Evolutionary conservation across 1,284 basidiomycete species (phyloP).

Genomic region (Phlebopus sp.): DNA sequence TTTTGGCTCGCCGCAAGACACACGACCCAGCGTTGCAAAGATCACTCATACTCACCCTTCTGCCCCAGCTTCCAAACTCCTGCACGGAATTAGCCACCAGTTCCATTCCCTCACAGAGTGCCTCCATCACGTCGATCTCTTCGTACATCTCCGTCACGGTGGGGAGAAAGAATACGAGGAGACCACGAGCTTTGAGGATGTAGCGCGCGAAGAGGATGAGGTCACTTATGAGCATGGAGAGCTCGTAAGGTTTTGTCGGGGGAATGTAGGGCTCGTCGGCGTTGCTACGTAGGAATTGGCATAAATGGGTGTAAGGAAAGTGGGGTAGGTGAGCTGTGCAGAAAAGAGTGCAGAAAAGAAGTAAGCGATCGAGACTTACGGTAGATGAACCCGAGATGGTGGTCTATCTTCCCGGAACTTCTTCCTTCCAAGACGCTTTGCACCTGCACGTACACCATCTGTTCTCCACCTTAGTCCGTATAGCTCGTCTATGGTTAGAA

Average conservation of each 20-base stretch:
- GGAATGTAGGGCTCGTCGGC: slow-evolving; percentile 71
- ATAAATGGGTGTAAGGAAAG: neutral
- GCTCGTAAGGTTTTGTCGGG: slow-evolving; percentile 89
- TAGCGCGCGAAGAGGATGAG: slow-evolving; percentile 83
- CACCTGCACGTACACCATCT: slow-evolving; percentile 96
- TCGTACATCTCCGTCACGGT: slow-evolving; percentile 90
- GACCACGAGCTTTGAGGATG: slow-evolving; percentile 80
- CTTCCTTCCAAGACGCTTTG: slow-evolving; percentile 87
- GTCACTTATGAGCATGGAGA: slow-evolving; percentile 82
- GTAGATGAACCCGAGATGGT: slow-evolving; percentile 36
- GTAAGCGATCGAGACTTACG: slow-evolving; percentile 32
- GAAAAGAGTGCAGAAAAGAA: no score
- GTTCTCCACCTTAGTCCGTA: slow-evolving; percentile 6
- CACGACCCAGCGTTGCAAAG: no score
- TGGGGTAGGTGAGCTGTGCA: no score
- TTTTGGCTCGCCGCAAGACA: neutral
- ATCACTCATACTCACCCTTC: slow-evolving; percentile 60
- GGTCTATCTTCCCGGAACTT: slow-evolving; percentile 44
- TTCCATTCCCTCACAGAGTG: slow-evolving; percentile 84
- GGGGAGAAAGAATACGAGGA: slow-evolving; percentile 94
- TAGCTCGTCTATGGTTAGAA: neutral
- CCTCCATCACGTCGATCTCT: slow-evolving; percentile 74
- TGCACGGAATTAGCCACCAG: slow-evolving; percentile 88
- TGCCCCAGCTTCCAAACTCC: slow-evolving; percentile 94
- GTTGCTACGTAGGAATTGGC: slow-evolving; percentile 13